A percentile compares a stretch with the other conserved stretches of the same genome.
Evolutionary conservation across 257 asterid genomes (phyloP).

Genomic region (Penstemon barbatus): DNA sequence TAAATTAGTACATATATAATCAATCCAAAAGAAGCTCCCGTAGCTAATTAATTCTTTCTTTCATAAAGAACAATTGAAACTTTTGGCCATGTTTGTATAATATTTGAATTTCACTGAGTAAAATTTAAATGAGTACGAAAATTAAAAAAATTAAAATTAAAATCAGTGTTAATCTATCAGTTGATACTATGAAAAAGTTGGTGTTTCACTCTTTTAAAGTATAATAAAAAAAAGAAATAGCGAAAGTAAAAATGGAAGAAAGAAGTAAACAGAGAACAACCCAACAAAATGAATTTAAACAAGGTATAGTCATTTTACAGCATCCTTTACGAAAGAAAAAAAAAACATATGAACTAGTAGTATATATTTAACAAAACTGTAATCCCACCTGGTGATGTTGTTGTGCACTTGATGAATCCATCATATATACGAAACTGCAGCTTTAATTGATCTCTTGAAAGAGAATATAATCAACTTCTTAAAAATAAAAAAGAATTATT

Average conservation of each 20-base stretch:
- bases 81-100: too few relatives aligned
- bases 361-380: neutral
- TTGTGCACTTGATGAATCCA: conserved; percentile 66
- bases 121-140: too few relatives aligned
- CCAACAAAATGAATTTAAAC: neutral
- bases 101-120: too few relatives aligned
- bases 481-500: neutral
- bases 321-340: neutral
- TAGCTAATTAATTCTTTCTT: neutral
- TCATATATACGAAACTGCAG: conserved; percentile 35
- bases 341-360: neutral
- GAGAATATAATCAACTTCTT: conserved; percentile 9
- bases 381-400: conserved; percentile 60
- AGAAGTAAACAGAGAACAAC: neutral
- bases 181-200: too few relatives aligned
- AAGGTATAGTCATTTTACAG: neutral
- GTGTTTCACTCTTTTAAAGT: too few relatives aligned
- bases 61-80: neutral
- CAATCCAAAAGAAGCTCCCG: neutral
- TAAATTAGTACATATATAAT: too few relatives aligned
- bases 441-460: neutral
- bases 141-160: too few relatives aligned
- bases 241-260: too few relatives aligned
- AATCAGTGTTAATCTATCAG: too few relatives aligned
- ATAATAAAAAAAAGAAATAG: too few relatives aligned